A percentile compares a stretch with the other conserved stretches of the same genome.
These are phyloP conservation scores for Tetracladium setigerum DNA, from an alignment of 495 filamentous ascomycete species.

Conservation along the genomic window DNA sequence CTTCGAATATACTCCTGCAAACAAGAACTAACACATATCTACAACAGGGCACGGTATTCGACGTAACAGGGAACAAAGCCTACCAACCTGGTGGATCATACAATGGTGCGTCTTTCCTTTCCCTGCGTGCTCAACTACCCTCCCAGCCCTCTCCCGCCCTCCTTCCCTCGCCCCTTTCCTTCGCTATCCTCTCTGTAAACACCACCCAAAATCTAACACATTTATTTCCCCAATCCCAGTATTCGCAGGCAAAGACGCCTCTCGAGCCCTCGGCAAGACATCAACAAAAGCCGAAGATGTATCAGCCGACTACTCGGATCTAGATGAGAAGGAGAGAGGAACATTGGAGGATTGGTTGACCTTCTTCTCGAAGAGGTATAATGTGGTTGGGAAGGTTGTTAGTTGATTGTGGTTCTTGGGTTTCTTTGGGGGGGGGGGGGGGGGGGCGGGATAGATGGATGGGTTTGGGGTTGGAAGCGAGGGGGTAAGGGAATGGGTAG, in stretches of 20 bases:
- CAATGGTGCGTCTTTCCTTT: constrained; percentile 49
- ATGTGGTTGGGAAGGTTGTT: constrained; percentile 72
- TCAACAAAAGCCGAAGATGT: constrained; percentile 85
- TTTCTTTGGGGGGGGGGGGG: no score
- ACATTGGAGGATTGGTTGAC: constrained; percentile 86
- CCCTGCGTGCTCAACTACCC: background rate
- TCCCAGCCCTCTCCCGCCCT: background rate
- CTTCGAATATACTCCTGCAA: background rate
- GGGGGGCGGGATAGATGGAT: no score
- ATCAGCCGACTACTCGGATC: constrained; percentile 72
- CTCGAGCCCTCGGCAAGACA: constrained; percentile 76
- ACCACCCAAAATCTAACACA: background rate
- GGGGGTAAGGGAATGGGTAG: no score
- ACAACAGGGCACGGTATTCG: constrained; percentile 74
- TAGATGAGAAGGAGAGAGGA: constrained; percentile 79
- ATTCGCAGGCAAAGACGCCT: constrained; percentile 92
- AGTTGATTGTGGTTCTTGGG: background rate
- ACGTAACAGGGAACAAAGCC: constrained; percentile 78
- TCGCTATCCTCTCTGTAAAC: background rate
- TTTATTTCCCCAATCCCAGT: constrained; percentile 41
- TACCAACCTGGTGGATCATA: constrained; percentile 84
- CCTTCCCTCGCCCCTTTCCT: background rate
- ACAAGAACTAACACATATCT: background rate
- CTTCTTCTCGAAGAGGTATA: constrained; percentile 95
- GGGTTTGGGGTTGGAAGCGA: no score